Evolutionary conservation across 2,329 filamentous ascomycete species (phyloP).

Genomic region (Sphaerostilbella broomeana): DNA sequence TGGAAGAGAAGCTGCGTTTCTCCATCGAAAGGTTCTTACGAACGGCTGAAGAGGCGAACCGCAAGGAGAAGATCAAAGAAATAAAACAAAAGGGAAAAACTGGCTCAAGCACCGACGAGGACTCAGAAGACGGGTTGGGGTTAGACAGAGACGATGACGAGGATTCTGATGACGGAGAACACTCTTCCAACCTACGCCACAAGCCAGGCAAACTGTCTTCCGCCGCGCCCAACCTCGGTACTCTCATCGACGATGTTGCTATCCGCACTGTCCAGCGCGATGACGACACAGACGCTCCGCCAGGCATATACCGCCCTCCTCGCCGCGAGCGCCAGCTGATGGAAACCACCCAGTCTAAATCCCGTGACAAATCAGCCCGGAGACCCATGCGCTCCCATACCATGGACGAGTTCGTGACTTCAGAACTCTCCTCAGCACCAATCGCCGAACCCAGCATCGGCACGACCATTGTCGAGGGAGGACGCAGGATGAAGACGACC

Average conservation of each 20-base stretch:
- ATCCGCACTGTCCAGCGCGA: constrained; percentile 22
- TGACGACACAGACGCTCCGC: constrained; percentile 27
- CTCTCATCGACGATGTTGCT: constrained; percentile 29
- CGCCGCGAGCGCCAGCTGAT: constrained; percentile 82
- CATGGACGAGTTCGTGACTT: constrained; percentile 84
- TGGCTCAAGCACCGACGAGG: constrained; percentile 16
- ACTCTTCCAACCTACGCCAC: constrained; percentile 13
- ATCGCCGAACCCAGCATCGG: constrained; percentile 85
- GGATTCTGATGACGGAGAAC: constrained; percentile 23
- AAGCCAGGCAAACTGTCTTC: constrained; percentile 22
- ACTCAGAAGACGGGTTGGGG: constrained; percentile 26
- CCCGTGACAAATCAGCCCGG: constrained; percentile 52
- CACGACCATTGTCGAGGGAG: constrained; percentile 74
- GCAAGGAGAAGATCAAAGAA: constrained; percentile 32
- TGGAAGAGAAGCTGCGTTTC: constrained; percentile 88
- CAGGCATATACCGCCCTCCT: constrained; percentile 82
- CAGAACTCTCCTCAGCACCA: constrained; percentile 77
- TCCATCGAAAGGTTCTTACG: constrained; percentile 93
- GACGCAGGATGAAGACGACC: constrained; percentile 71
- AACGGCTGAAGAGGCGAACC: constrained; percentile 69
- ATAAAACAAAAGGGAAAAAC: constrained; percentile 22
- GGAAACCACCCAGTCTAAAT: constrained; percentile 63
- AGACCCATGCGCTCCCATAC: constrained; percentile 69
- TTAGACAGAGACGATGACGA: constrained; percentile 34
- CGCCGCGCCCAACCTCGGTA: constrained; percentile 28